These are phyloP conservation scores for Mrakia blollopis DNA, from an alignment of 768 basidiomycete genomes.

Conservation along the genomic window DNA sequence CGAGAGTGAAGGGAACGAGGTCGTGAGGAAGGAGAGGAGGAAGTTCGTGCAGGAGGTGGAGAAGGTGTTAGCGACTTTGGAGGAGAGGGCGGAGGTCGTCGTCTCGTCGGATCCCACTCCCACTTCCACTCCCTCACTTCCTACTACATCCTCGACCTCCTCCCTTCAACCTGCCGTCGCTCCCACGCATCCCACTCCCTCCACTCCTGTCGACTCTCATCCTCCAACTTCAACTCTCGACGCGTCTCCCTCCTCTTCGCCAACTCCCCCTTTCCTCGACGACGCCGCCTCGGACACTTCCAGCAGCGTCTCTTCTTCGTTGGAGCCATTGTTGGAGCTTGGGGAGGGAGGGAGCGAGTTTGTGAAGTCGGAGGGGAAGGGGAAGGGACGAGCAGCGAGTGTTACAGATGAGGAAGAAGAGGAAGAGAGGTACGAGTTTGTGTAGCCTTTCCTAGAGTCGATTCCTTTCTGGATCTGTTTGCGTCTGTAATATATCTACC, in stretches of 20 bases:
- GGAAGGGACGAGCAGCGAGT: not conserved
- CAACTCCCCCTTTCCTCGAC: not conserved
- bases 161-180: not conserved
- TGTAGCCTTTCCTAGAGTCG: no score
- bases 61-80: not conserved
- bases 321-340: not conserved
- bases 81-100: not conserved
- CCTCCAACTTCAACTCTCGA: not conserved
- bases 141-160: not conserved
- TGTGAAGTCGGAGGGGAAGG: no score
- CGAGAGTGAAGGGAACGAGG: conserved; percentile 5
- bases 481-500: no score
- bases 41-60: conserved; percentile 15
- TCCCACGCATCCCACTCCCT: not conserved
- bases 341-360: no score
- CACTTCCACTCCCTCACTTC: not conserved
- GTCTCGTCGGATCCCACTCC: not conserved
- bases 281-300: not conserved
- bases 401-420: not conserved
- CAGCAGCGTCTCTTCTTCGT: not conserved
- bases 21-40: conserved; percentile 11
- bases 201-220: not conserved
- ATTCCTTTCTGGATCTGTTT: no score
- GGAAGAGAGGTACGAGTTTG: conserved; percentile 6
- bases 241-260: not conserved